phyloP scores from a whole-genome alignment of 2,329 filamentous ascomycete species.

The Phialocephala sp. region DNA sequence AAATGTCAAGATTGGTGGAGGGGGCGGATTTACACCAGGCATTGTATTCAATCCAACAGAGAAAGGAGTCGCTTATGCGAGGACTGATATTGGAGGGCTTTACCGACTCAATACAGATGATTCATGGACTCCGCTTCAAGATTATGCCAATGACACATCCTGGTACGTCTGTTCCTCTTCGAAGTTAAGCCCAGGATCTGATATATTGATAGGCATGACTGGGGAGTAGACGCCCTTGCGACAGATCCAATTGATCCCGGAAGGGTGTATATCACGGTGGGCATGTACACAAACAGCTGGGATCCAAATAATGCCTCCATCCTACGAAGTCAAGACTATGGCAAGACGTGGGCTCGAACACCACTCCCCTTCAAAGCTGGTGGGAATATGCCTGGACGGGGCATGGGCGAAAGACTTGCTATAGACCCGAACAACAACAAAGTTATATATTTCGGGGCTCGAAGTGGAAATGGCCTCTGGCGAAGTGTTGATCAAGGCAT shows the following conservation, averaged over 20 bases:
- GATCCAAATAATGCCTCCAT: constrained; percentile 62
- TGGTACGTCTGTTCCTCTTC: constrained; percentile 22
- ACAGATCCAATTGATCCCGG: constrained; percentile 58
- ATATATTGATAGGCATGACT: constrained; percentile 52
- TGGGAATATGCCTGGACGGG: constrained; percentile 66
- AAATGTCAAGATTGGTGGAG: constrained; percentile 41
- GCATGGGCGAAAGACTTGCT: constrained; percentile 62
- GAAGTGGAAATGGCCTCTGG: constrained; percentile 64
- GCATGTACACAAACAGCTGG: constrained; percentile 64
- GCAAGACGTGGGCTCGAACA: constrained; percentile 56
- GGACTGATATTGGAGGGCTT: constrained; percentile 63
- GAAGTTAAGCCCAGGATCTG: constrained; percentile 6
- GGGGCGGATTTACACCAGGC: constrained; percentile 61
- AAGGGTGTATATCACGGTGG: constrained; percentile 59
- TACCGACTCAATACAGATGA: constrained; percentile 61
- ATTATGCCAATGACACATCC: constrained; percentile 40
- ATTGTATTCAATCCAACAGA: constrained; percentile 61
- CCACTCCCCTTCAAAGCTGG: constrained; percentile 63
- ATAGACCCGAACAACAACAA: constrained; percentile 62
- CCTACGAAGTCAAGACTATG: constrained; percentile 58
- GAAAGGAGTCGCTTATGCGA: constrained; percentile 58
- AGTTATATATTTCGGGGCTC: constrained; percentile 63
- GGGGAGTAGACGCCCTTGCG: constrained; percentile 63
- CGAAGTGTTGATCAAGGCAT: constrained; percentile 60
- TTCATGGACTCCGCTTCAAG: constrained; percentile 60